Percentiles rank a stretch among this genome's conserved stretches.
Conservation (phyloP, 306 rosid genomes). For the Bauhinia variegata region DNA sequence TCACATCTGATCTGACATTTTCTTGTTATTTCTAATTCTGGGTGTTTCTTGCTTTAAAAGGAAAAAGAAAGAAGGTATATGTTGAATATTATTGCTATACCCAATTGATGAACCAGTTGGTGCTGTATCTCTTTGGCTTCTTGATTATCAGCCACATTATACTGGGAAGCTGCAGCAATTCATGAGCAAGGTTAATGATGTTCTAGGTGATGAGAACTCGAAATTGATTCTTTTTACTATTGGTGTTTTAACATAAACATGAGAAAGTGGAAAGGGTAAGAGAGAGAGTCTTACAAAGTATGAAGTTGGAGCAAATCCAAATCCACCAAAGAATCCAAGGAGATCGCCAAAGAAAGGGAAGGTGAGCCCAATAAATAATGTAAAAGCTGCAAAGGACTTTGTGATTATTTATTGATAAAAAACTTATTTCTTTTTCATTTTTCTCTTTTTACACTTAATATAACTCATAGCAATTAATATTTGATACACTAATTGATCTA, state of each 20-base stretch:
- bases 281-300: constrained; percentile 58
- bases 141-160: constrained; percentile 86
- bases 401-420: constrained; percentile 2
- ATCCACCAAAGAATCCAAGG: constrained; percentile 95
- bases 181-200: constrained; percentile 7
- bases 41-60: constrained; percentile 2
- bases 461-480: too few relatives aligned
- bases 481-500: too few relatives aligned
- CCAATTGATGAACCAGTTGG: constrained; percentile 89
- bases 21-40: neutral
- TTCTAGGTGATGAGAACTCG: neutral
- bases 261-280: neutral
- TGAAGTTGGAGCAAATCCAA: constrained; percentile 92
- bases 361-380: constrained; percentile 72
- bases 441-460: too few relatives aligned
- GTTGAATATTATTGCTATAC: constrained; percentile 44
- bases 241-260: constrained; percentile 11
- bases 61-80: neutral
- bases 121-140: constrained; percentile 84
- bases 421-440: neutral
- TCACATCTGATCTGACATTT: neutral
- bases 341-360: constrained; percentile 97
- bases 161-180: constrained; percentile 75
- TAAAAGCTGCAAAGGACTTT: constrained; percentile 61
- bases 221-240: constrained; percentile 8